These are phyloP conservation scores for Sporothrix globosa DNA, from an alignment of 2,329 filamentous ascomycete genomes.

Conservation along the genomic window DNA sequence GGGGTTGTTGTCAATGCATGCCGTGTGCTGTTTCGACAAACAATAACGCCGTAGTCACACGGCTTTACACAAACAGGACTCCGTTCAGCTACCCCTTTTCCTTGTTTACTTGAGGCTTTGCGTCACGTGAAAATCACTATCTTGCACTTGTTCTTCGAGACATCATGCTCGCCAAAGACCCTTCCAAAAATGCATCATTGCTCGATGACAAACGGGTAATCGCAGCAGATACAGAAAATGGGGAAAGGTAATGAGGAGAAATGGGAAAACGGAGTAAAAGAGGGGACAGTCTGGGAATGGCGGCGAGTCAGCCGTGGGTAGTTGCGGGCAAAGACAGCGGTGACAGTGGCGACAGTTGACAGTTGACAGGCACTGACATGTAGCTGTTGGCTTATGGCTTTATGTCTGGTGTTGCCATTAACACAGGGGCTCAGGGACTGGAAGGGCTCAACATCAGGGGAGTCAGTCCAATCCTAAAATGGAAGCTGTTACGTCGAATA, in stretches of 20 bases:
- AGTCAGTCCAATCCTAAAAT: conserved; percentile 9
- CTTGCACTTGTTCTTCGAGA: too few relatives aligned
- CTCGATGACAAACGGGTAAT: background rate
- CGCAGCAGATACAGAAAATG: background rate
- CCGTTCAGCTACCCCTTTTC: too few relatives aligned
- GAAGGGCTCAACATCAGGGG: background rate
- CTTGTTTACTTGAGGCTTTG: too few relatives aligned
- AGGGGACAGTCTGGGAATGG: background rate
- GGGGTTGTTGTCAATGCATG: too few relatives aligned
- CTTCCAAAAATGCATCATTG: conserved; percentile 2
- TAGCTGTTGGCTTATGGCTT: background rate
- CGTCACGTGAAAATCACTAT: too few relatives aligned
- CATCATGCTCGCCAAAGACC: background rate
- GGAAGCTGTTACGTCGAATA: conserved; percentile 12
- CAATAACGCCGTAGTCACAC: too few relatives aligned
- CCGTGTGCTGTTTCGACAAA: too few relatives aligned
- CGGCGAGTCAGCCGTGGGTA: background rate
- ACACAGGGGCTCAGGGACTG: background rate
- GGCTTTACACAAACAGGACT: too few relatives aligned
- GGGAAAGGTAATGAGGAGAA: background rate
- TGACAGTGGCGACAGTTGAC: too few relatives aligned
- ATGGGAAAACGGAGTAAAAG: background rate
- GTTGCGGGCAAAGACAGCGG: too few relatives aligned
- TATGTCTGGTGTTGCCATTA: background rate
- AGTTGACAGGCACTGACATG: background rate